Evolutionary conservation across 805 yeast species (phyloP), one percentile per base, ranked within the genome.

Genomic region (Schwanniomyces sp.): DNA sequence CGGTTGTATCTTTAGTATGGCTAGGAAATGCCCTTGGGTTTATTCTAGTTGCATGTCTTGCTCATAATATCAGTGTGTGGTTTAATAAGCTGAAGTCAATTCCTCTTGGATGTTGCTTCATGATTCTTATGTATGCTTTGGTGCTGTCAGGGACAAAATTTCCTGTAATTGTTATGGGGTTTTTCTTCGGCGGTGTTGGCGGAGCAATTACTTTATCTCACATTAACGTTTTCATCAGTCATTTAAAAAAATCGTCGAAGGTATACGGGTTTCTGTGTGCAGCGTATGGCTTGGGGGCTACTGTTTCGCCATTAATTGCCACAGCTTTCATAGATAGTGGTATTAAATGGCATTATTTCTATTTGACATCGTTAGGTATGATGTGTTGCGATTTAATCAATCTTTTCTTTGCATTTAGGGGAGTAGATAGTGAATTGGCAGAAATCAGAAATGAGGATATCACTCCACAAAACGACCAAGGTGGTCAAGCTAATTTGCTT

Each of bases 221-320:
- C 51, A 69, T 71, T 39, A 82, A 81, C 55, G 74, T 81, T 14
- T 81, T 80, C 52, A 50, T 81, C 16, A 65, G 82, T 4, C 62
- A 74, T 47, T 63, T 84, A 32, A 72, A 73, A 21, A 79, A 81
- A 48, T 75, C 81, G 42, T 81, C 86, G 41, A 79, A 76, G 45
- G 70, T 79, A 48, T 72, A 85, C 64, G 88, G 91, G 1, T 62
- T 73, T 24, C 69, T 79, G 48, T 94, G 87, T 66, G 91, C 88
- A 0, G 59, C 73, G 11, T 87, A 86, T 62, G 95, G 95, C 0
- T 54, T 81, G 2, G 91, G 91, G 2, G 88, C 91, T 1, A 82
- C 88, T 40, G 52, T 83, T 1, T 76, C 89, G 2, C 91, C 95
- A 2, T 75, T 88, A 16, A 59, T 83, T 27, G 84, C 85, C 3